Conservation (phyloP, 768 basidiomycete species). For the Candolleomyces eurysporus region DNA sequence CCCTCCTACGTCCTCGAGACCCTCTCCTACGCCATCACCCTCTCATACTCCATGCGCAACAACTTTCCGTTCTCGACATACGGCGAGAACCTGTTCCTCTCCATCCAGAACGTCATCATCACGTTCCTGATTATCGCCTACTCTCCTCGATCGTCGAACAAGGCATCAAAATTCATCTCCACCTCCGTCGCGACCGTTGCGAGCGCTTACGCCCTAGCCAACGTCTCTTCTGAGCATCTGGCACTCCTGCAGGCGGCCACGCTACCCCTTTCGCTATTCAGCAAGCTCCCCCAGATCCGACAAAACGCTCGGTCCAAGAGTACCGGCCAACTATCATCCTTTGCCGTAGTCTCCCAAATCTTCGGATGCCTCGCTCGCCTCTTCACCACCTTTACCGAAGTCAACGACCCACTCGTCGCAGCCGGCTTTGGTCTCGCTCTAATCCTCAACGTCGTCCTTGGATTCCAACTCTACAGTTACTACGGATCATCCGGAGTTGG, state of each 20-base stretch:
- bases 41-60: constrained; percentile 83
- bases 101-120: constrained; percentile 84
- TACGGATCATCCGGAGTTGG: constrained; percentile 50
- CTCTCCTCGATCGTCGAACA: constrained; percentile 32
- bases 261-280: constrained; percentile 87
- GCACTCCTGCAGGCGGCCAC: constrained; percentile 79
- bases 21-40: constrained; percentile 82
- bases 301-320: constrained; percentile 73
- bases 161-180: constrained; percentile 30
- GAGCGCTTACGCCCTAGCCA: constrained; percentile 35
- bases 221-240: constrained; percentile 45
- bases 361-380: constrained; percentile 87
- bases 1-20: constrained; percentile 90
- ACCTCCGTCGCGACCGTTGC: constrained; percentile 19
- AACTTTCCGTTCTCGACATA: constrained; percentile 95
- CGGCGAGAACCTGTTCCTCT: constrained; percentile 94
- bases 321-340: constrained; percentile 92
- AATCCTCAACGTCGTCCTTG: constrained; percentile 79
- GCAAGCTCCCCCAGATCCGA: constrained; percentile 91
- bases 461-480: constrained; percentile 80
- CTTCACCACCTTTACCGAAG: constrained; percentile 91
- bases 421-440: constrained; percentile 86
- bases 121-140: constrained; percentile 83
- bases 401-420: constrained; percentile 75
- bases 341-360: constrained; percentile 88